phyloP scores from a whole-genome alignment of 208 protist species.

The Blechomonas ayalai region DNA sequence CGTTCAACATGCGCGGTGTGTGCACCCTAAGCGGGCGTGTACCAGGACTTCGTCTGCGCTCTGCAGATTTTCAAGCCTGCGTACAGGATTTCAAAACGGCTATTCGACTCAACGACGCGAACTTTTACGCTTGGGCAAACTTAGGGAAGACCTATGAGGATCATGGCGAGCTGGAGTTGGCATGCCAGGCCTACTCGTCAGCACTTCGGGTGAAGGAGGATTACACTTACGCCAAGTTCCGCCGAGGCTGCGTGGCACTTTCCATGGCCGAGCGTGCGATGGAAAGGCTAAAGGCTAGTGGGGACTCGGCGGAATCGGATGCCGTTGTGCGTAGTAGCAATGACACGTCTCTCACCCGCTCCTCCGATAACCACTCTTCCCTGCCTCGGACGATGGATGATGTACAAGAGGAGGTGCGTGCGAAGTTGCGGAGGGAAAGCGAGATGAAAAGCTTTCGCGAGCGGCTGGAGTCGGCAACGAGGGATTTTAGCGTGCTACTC shows the following conservation, averaged over 20 bases:
- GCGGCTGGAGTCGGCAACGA: constrained; percentile 25
- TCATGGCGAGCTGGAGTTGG: constrained; percentile 61
- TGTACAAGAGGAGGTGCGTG: constrained; percentile 33
- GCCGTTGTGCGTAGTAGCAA: neutral
- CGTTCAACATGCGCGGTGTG: constrained; percentile 89
- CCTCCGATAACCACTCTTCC: neutral
- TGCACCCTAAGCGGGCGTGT: constrained; percentile 58
- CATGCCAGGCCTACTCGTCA: constrained; percentile 63
- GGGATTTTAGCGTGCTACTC: constrained; percentile 40
- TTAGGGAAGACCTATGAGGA: constrained; percentile 84
- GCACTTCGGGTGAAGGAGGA: constrained; percentile 65
- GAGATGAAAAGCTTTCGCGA: constrained; percentile 11
- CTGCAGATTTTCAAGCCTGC: constrained; percentile 60
- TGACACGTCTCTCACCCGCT: neutral
- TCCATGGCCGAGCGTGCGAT: constrained; percentile 23
- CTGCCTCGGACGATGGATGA: constrained; percentile 9
- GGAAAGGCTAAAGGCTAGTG: constrained; percentile 10
- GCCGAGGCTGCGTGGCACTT: constrained; percentile 67
- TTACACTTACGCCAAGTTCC: constrained; percentile 67
- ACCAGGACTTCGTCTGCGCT: constrained; percentile 67
- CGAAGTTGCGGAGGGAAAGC: constrained; percentile 13
- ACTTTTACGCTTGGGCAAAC: constrained; percentile 91
- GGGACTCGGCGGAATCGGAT: constrained; percentile 1
- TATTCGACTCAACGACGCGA: constrained; percentile 83
- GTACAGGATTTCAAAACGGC: constrained; percentile 80